Evolutionary conservation across 805 yeast genomes (phyloP).

Genomic region (Kockiozyma suomiensis): DNA sequence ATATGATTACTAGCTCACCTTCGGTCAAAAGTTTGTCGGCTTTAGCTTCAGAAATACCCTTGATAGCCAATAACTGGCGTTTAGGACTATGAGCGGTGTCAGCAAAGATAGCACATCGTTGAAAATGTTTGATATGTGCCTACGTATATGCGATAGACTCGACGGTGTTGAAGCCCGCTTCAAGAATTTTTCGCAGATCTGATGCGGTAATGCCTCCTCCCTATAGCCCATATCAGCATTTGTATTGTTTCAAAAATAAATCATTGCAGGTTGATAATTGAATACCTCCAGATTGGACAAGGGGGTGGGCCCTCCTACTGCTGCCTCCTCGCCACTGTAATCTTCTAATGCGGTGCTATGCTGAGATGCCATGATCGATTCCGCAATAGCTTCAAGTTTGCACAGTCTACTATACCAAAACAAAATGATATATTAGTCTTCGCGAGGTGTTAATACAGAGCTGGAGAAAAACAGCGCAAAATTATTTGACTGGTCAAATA

Average conservation of each 20-base stretch:
- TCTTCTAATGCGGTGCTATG: not conserved
- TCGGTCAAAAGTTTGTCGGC: conserved; percentile 83
- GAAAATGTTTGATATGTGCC: not conserved
- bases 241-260: too few relatives aligned
- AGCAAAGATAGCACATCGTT: not conserved
- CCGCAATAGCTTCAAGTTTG: too few relatives aligned
- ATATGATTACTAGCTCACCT: conserved; percentile 26
- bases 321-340: conserved; percentile 26
- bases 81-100: conserved; percentile 71
- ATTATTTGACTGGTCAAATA: too few relatives aligned
- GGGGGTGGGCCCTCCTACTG: conserved; percentile 33
- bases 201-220: conserved; percentile 84
- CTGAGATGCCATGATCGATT: conserved; percentile 9
- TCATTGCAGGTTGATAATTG: too few relatives aligned
- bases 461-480: too few relatives aligned
- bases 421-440: too few relatives aligned
- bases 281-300: conserved; percentile 30
- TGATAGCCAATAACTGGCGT: conserved; percentile 70
- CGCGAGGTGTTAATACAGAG: too few relatives aligned
- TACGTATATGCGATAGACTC: conserved; percentile 88
- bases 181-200: conserved; percentile 78
- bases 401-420: too few relatives aligned
- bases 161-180: conserved; percentile 84
- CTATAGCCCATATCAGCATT: conserved; percentile 36
- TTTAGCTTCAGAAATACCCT: conserved; percentile 94